A percentile compares a stretch with the other conserved stretches of the same genome.
Evolutionary conservation across 805 yeast genomes (phyloP).

Genomic region (Starmerella kuoi): DNA sequence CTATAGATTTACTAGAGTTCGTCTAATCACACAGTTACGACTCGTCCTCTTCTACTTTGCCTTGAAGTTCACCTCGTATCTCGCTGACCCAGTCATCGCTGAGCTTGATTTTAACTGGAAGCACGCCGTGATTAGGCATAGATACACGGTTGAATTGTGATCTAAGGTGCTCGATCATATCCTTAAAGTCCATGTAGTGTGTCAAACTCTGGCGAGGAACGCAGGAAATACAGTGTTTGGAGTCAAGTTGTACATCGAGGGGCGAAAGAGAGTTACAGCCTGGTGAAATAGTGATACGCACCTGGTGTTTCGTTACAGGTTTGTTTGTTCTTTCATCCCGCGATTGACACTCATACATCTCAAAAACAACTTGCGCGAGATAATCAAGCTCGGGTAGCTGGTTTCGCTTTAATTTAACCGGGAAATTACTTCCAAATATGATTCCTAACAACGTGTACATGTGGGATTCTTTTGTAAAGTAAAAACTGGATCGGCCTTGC

Average conservation of each 20-base stretch:
- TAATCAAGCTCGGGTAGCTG: constrained; percentile 95
- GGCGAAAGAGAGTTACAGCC: constrained; percentile 99
- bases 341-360: constrained; percentile 64
- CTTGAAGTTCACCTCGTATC: too few relatives aligned
- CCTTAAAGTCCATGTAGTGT: constrained; percentile 83
- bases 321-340: constrained; percentile 42
- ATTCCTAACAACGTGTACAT: constrained; percentile 87
- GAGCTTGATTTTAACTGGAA: constrained; percentile 24
- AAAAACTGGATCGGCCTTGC: constrained; percentile 76
- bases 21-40: too few relatives aligned
- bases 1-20: too few relatives aligned
- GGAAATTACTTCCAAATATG: constrained; percentile 80
- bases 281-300: constrained; percentile 84
- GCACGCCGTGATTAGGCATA: constrained; percentile 61
- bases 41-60: too few relatives aligned
- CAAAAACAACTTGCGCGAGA: constrained; percentile 86
- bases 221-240: constrained; percentile 91
- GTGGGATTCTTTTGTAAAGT: constrained; percentile 94
- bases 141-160: constrained; percentile 76
- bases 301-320: constrained; percentile 59
- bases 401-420: constrained; percentile 89
- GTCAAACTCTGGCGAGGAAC: constrained; percentile 85
- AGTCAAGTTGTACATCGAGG: constrained; percentile 88
- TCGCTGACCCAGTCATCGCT: constrained; percentile 4
- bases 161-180: constrained; percentile 68